Percentiles rank a stretch among this genome's conserved stretches.
phyloP scores from a whole-genome alignment of 2,329 filamentous ascomycete species.

The Fusarium vanettenii region DNA sequence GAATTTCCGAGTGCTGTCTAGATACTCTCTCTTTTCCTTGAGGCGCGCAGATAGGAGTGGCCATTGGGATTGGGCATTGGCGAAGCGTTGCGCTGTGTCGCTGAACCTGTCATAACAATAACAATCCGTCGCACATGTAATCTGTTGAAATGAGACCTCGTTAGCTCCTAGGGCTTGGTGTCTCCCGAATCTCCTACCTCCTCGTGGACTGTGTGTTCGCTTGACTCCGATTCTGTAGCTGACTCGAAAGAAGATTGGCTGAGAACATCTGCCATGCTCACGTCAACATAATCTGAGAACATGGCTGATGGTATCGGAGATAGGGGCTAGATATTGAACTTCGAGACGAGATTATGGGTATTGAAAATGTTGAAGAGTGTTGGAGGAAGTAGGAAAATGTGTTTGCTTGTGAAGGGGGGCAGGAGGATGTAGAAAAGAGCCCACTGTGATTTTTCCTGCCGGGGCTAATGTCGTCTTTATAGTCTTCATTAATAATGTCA shows the following conservation, averaged over 20 bases:
- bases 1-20: background rate
- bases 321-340: background rate
- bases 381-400: background rate
- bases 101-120: background rate
- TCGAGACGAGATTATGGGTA: background rate
- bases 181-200: background rate
- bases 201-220: background rate
- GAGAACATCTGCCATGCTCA: background rate
- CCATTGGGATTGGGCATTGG: background rate
- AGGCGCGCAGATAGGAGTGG: background rate
- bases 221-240: background rate
- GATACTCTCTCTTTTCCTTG: background rate
- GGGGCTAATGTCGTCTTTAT: background rate
- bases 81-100: background rate
- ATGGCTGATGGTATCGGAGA: background rate
- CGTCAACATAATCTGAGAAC: background rate
- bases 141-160: background rate
- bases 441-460: background rate
- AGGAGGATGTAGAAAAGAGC: background rate
- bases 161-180: background rate
- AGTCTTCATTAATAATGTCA: background rate
- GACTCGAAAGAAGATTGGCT: background rate
- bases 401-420: background rate
- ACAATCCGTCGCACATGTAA: background rate
- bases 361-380: background rate